Base-by-base conservation (phyloP, 768 basidiomycete genomes). In the Tylopilus balloui region DNA sequence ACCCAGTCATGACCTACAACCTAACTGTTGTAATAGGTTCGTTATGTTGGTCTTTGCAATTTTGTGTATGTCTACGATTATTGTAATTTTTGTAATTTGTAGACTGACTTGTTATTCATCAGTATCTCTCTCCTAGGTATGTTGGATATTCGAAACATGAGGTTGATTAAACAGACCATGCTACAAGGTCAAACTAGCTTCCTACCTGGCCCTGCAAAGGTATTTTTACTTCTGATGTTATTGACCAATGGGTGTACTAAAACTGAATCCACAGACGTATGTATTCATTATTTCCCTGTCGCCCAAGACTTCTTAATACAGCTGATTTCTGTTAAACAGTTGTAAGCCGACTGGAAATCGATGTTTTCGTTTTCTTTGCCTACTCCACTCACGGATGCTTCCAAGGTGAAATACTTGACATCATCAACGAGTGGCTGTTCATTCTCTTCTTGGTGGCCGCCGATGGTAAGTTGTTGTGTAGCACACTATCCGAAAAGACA, bases 1-100 rank as follows among this genome's bases (percentile, higher is more conserved):
- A 5, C 7, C 6, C 8, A 5, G n/a, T 28, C 12, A 9, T 19
- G 10, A 11, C 40, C 3, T 17, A 19, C n/a, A 12, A 27, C 5
- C 25, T 12, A 27, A 19, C 3, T 10, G 20, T 24, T 12, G 6
- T 37, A 27, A 7, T 32, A 53, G 52, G 50, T 53, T 41, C 50
- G 52, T 14, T 54, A 54, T 25, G 11, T 13, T n/a, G 54, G 52
- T 1, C 44, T 54, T 25, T 44, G 11, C 15, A 23, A 6, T 8
- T 4, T 54, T 9, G 31, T 20, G 54, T 55, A 25, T 27, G 52
- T 37, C 28, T 14, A 17, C 17, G 15, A 8, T 41, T 5, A 1
- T 31, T n/a, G 9, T 14, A 31, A 4, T 13, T 12, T 3, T 15
- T 25, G 0, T 29, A 21, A n/a, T n/a, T 24, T 28, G 15, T 11